Percentiles rank a stretch among this genome's conserved stretches.
phyloP scores from a whole-genome alignment of 768 basidiomycete genomes.

The Collybia nuda region DNA sequence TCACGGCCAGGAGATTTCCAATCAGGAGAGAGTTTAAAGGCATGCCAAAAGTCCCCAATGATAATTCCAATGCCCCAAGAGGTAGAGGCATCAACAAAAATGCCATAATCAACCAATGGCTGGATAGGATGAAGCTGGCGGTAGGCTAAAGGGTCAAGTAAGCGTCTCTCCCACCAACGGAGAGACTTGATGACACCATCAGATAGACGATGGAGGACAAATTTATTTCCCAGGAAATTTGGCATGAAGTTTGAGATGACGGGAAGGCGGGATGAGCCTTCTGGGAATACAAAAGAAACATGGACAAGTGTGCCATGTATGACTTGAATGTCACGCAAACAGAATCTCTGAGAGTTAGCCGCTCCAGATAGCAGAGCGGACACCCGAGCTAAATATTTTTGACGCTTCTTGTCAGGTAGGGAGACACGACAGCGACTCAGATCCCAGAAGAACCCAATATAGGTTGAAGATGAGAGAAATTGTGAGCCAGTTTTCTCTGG shows the following conservation, averaged over 20 bases:
- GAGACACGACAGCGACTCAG: conserved; percentile 19
- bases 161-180: background rate
- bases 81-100: conserved; percentile 15
- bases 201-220: background rate
- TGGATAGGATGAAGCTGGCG: background rate
- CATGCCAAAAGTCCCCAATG: conserved; percentile 12
- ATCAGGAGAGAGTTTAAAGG: conserved; percentile 2
- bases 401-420: conserved; percentile 26
- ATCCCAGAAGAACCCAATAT: conserved; percentile 35
- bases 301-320: conserved; percentile 31
- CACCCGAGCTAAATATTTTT: conserved; percentile 22
- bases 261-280: conserved; percentile 17
- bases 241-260: conserved; percentile 23
- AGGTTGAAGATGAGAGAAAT: conserved; percentile 10
- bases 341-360: conserved; percentile 1
- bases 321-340: conserved; percentile 18
- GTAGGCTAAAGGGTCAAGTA: background rate
- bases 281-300: conserved; percentile 24
- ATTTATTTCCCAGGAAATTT: conserved; percentile 15
- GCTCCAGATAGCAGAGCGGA: conserved; percentile 17
- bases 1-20: conserved; percentile 15
- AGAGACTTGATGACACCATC: background rate
- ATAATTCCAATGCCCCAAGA: conserved; percentile 24
- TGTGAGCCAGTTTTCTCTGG: conserved; percentile 24
- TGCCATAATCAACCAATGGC: background rate